Evolutionary conservation across 2,329 filamentous ascomycete genomes (phyloP).

Genomic region (Chlorencoelia australis): DNA sequence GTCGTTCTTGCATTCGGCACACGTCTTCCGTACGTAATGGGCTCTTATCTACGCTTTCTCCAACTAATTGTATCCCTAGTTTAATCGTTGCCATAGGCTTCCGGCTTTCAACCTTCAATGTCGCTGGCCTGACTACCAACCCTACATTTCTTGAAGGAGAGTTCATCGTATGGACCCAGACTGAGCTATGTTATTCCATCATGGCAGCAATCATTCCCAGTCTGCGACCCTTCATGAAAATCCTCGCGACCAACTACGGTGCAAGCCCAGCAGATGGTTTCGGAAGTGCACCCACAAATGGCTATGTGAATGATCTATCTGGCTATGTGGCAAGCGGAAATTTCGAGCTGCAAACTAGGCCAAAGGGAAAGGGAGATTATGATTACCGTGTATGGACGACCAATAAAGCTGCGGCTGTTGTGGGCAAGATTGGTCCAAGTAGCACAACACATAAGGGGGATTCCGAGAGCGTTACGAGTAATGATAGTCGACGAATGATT

Average conservation of each 20-base stretch:
- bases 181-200: conserved; percentile 33
- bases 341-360: background rate
- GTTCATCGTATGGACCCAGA: conserved; percentile 30
- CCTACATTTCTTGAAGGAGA: conserved; percentile 29
- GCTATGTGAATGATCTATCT: conserved; percentile 1
- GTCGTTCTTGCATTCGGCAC: conserved; percentile 32
- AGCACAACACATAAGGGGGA: no score
- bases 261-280: conserved; percentile 9
- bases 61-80: conserved; percentile 17
- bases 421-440: no score
- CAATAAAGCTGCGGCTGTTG: background rate
- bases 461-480: conserved; percentile 9
- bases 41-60: background rate
- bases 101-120: conserved; percentile 29
- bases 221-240: conserved; percentile 35
- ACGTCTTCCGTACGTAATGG: conserved; percentile 29
- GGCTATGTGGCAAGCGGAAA: background rate
- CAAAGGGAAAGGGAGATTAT: conserved; percentile 7
- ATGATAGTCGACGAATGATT: conserved; percentile 14
- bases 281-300: background rate
- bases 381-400: conserved; percentile 8
- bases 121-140: conserved; percentile 25
- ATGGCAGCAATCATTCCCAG: conserved; percentile 34
- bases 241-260: conserved; percentile 26
- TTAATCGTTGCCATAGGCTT: conserved; percentile 31